These are phyloP conservation scores for Butyriboletus appendiculatus DNA, from an alignment of 1,284 basidiomycete genomes.

Conservation along the genomic window DNA sequence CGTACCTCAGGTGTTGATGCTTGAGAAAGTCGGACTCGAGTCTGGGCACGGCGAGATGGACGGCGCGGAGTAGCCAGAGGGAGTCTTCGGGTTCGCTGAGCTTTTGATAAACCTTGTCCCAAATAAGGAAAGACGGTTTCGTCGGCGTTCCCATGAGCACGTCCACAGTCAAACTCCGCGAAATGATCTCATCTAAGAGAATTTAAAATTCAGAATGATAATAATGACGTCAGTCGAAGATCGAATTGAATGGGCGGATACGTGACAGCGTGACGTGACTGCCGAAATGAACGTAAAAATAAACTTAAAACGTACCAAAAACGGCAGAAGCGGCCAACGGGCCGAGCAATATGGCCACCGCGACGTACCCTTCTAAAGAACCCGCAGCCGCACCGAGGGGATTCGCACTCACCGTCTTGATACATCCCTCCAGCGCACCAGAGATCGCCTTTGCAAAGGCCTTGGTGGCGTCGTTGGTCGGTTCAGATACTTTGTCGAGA, in stretches of 20 bases:
- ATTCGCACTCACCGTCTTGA: conserved; percentile 67
- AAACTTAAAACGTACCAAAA: conserved; percentile 46
- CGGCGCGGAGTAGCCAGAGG: conserved; percentile 76
- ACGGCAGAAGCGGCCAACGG: conserved; percentile 51
- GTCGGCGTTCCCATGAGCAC: conserved; percentile 45
- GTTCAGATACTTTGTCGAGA: conserved; percentile 23
- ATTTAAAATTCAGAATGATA: not conserved
- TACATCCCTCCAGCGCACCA: conserved; percentile 64
- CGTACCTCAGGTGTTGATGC: conserved; percentile 58
- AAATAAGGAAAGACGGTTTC: conserved; percentile 85
- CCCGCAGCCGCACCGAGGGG: conserved; percentile 60
- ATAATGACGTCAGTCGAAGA: conserved; percentile 8
- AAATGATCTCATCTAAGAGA: conserved; percentile 30
- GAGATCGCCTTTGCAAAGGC: conserved; percentile 56
- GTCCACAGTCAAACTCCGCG: conserved; percentile 45
- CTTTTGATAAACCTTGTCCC: conserved; percentile 86
- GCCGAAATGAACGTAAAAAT: conserved; percentile 6
- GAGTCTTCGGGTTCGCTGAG: conserved; percentile 66
- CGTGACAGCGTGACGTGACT: conserved; percentile 2
- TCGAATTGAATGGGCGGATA: not conserved
- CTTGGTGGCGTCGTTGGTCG: conserved; percentile 39
- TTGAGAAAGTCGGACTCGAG: conserved; percentile 57
- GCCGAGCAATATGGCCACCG: conserved; percentile 68
- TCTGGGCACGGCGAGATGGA: conserved; percentile 52
- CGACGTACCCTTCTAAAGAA: conserved; percentile 83